Conservation (phyloP, 2,329 filamentous ascomycete genomes). For the Diaporthe eres region DNA sequence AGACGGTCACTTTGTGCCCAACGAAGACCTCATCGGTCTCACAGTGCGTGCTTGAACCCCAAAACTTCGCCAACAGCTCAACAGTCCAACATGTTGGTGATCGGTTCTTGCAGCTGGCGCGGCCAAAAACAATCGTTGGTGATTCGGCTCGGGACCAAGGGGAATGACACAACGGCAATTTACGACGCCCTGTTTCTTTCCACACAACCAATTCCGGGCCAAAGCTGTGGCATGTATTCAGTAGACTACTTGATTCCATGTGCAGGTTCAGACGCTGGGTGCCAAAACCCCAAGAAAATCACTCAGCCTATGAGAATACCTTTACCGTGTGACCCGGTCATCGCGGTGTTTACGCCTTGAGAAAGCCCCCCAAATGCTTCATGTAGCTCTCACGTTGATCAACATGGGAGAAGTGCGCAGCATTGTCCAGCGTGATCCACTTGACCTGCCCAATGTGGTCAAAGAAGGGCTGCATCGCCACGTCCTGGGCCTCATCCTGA, state of each 20-base stretch:
- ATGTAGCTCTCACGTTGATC: conserved; percentile 51
- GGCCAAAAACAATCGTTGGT: background rate
- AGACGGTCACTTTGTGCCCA: background rate
- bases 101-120: background rate
- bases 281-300: background rate
- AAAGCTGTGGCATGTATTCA: background rate
- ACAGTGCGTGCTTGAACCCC: background rate
- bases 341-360: background rate
- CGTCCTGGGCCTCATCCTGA: conserved; percentile 54
- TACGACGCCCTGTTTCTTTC: background rate
- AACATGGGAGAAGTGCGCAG: conserved; percentile 53
- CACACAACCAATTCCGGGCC: no score
- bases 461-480: conserved; percentile 52
- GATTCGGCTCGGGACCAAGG: background rate
- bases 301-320: background rate
- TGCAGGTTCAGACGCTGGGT: no score
- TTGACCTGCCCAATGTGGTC: conserved; percentile 52
- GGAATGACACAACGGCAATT: background rate
- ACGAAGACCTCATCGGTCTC: background rate
- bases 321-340: no score
- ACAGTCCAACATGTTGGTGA: background rate
- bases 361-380: conserved; percentile 44
- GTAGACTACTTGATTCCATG: background rate
- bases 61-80: no score
- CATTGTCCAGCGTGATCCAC: conserved; percentile 54